phyloP scores from a whole-genome alignment of 2,329 filamentous ascomycete species.

The Cyphellophora attinorum region DNA sequence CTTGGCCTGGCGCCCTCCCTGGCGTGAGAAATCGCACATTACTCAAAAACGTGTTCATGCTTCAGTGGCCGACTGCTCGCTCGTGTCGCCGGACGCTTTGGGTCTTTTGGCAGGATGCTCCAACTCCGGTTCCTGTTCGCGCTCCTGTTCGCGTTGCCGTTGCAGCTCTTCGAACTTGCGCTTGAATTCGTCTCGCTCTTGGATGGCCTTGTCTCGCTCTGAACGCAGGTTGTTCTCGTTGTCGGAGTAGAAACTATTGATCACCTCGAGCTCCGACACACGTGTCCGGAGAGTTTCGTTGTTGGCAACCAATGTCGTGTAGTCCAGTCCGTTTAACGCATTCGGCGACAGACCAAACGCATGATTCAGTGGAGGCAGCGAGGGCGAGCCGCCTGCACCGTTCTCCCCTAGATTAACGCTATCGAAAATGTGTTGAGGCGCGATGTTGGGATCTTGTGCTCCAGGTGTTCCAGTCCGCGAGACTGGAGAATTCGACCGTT shows the following conservation, averaged over 20 bases:
- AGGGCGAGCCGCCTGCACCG: conserved; percentile 49
- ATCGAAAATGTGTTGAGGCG: conserved; percentile 71
- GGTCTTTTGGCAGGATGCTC: conserved; percentile 14
- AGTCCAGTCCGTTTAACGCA: conserved; percentile 63
- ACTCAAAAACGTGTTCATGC: too few relatives aligned
- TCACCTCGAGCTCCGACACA: conserved; percentile 89
- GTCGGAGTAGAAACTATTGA: conserved; percentile 56
- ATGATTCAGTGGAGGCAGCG: conserved; percentile 40
- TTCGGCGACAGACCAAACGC: conserved; percentile 50
- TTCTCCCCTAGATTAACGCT: conserved; percentile 54
- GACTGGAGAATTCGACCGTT: conserved; percentile 67
- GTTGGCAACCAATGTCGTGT: conserved; percentile 62
- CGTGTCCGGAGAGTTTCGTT: conserved; percentile 89
- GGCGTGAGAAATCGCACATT: too few relatives aligned
- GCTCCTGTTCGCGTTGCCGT: conserved; percentile 46
- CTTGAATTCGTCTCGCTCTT: conserved; percentile 72
- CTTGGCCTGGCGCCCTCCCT: too few relatives aligned
- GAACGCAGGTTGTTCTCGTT: conserved; percentile 46
- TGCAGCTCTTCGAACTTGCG: conserved; percentile 72
- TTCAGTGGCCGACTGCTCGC: too few relatives aligned
- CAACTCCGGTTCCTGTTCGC: conserved; percentile 23
- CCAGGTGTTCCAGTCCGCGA: conserved; percentile 71
- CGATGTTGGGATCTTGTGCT: conserved; percentile 57
- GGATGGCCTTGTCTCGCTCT: conserved; percentile 66
- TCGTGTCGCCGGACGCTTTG: too few relatives aligned